A percentile compares a stretch with the other conserved stretches of the same genome.
Conservation (phyloP, 202 grass and related monocot species). For the Sporobolus alterniflorus region DNA sequence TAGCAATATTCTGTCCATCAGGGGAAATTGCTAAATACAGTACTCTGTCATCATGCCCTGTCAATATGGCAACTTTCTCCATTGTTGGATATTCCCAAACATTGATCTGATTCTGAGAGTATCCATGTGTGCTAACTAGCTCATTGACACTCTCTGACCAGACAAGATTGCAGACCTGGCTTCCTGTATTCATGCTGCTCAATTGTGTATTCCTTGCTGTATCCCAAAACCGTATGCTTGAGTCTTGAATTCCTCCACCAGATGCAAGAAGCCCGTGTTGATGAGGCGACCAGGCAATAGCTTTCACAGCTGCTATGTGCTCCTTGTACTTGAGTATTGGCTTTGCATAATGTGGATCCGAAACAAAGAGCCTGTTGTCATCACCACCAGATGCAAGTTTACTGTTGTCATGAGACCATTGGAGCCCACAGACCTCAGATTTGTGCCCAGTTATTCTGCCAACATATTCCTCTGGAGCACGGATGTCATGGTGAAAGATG, state of each 20-base stretch:
- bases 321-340: slow-evolving; percentile 90
- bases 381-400: slow-evolving; percentile 99
- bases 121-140: slow-evolving; percentile 95
- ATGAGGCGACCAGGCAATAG: slow-evolving; percentile 99
- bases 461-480: slow-evolving; percentile 85
- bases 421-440: slow-evolving; percentile 98
- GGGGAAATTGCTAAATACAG: slow-evolving; percentile 97
- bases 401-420: slow-evolving; percentile 95
- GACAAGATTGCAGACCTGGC: slow-evolving; percentile 98
- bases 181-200: slow-evolving; percentile 88
- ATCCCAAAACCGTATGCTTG: slow-evolving; percentile 98
- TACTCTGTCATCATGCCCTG: slow-evolving; percentile 92
- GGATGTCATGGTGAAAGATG: slow-evolving; percentile 91
- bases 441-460: slow-evolving; percentile 95
- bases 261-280: slow-evolving; percentile 93
- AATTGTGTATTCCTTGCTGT: slow-evolving; percentile 84
- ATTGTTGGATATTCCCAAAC: slow-evolving; percentile 99
- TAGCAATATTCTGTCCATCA: slow-evolving; percentile 98
- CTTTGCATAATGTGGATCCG: slow-evolving; percentile 89
- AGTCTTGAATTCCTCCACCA: slow-evolving; percentile 95
- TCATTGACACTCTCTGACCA: slow-evolving; percentile 99
- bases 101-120: slow-evolving; percentile 98
- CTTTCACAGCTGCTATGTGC: slow-evolving; percentile 98
- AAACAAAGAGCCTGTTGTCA: slow-evolving; percentile 97
- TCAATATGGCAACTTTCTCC: slow-evolving; percentile 98